These are phyloP conservation scores for Nemania sp. DNA, from an alignment of 2,329 filamentous ascomycete genomes.

Conservation along the genomic window DNA sequence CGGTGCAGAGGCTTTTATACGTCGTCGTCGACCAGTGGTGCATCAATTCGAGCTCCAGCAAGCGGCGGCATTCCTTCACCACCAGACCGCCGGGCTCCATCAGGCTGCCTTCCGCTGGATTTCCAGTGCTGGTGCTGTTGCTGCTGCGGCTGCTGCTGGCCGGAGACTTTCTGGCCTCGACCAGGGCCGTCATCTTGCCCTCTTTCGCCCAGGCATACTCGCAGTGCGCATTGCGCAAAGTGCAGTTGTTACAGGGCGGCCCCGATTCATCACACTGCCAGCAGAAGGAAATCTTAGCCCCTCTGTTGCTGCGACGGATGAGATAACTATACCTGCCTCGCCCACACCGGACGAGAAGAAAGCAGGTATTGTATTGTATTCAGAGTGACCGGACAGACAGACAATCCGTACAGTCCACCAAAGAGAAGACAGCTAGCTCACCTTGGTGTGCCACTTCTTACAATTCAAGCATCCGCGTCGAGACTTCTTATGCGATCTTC, in stretches of 20 bases:
- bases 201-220: constrained; percentile 34
- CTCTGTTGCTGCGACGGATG: background rate
- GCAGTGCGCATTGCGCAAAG: constrained; percentile 36
- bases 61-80: constrained; percentile 30
- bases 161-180: constrained; percentile 12
- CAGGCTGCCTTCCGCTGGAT: constrained; percentile 10
- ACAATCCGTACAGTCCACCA: too few species aligned
- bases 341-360: background rate
- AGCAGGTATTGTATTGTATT: too few species aligned
- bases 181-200: constrained; percentile 3
- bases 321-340: constrained; percentile 1
- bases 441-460: constrained; percentile 44
- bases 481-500: constrained; percentile 43
- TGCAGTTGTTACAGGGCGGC: constrained; percentile 39
- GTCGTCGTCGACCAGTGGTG: constrained; percentile 55
- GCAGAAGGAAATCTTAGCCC: constrained; percentile 17
- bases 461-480: constrained; percentile 42
- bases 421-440: constrained; percentile 17
- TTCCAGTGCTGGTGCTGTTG: background rate
- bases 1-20: constrained; percentile 45
- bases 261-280: constrained; percentile 36
- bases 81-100: constrained; percentile 15
- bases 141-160: constrained; percentile 3
- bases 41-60: constrained; percentile 55
- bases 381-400: background rate